A percentile compares a stretch with the other conserved stretches of the same genome.
Conservation (phyloP, 176 grass and related monocot genomes). For the Otatea glauca region DNA sequence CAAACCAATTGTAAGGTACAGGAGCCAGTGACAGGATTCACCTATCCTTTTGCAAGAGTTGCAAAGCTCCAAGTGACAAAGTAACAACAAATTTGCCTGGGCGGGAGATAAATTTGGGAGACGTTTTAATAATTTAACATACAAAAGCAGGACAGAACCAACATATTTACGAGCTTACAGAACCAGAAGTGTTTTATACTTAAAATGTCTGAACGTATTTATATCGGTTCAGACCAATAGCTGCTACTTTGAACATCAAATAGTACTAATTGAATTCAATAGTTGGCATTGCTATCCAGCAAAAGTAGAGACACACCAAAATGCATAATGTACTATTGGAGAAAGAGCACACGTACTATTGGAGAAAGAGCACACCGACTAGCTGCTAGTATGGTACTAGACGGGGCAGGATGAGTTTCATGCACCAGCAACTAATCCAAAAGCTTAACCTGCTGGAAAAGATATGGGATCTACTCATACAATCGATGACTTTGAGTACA, state of each 20-base stretch:
- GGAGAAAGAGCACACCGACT: not conserved
- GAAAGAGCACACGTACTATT: no score
- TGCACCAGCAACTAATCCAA: not conserved
- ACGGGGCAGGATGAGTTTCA: not conserved
- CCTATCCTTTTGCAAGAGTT: slow-evolving; percentile 38
- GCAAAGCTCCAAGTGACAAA: slow-evolving; percentile 29
- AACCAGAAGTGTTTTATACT: not conserved
- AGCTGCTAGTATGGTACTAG: not conserved
- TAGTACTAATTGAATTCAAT: slow-evolving; percentile 8
- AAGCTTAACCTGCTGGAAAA: not conserved
- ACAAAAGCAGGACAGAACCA: not conserved
- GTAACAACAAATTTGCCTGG: slow-evolving; percentile 41
- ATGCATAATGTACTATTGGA: slow-evolving; percentile 5
- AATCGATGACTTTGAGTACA: not conserved
- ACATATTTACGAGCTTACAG: not conserved
- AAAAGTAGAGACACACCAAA: slow-evolving; percentile 1
- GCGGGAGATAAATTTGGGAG: not conserved
- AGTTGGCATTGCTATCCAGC: not conserved
- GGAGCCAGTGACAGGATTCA: slow-evolving; percentile 18
- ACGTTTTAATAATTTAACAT: not conserved
- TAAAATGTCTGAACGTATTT: slow-evolving; percentile 1
- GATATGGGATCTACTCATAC: no score
- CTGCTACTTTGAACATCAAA: not conserved
- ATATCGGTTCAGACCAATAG: not conserved
- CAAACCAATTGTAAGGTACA: slow-evolving; percentile 28